Conservation (phyloP, 2,329 filamentous ascomycete genomes). For the Trichoderma guizhouense region DNA sequence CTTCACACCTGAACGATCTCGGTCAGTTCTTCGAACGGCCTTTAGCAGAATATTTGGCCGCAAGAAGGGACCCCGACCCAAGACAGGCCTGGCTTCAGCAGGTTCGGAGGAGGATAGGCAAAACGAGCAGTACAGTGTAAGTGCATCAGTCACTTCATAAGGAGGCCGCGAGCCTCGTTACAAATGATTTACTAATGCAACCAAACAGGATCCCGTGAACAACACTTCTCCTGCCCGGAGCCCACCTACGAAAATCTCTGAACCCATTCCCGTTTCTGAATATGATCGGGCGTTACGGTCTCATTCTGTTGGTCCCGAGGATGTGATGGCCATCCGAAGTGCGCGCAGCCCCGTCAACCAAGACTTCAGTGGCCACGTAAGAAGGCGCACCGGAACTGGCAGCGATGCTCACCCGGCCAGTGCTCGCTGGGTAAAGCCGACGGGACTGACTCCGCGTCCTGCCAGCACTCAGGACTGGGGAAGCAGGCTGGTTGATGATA, state of each 20-base stretch:
- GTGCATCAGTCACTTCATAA: conserved; percentile 25
- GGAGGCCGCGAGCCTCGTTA: no score
- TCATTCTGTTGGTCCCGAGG: conserved; percentile 57
- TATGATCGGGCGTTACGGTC: conserved; percentile 59
- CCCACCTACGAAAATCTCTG: conserved; percentile 50
- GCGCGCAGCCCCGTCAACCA: conserved; percentile 52
- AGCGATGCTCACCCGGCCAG: conserved; percentile 20
- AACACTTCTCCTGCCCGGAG: conserved; percentile 36
- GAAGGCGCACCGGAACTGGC: conserved; percentile 7
- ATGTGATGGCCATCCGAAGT: conserved; percentile 51
- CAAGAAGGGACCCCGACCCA: conserved; percentile 45
- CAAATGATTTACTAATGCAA: conserved; percentile 14
- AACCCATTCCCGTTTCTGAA: conserved; percentile 58
- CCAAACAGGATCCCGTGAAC: conserved; percentile 34
- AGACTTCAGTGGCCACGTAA: conserved; percentile 32
- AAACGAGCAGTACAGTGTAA: conserved; percentile 48
- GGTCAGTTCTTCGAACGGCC: conserved; percentile 54
- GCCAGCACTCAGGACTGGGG: conserved; percentile 57
- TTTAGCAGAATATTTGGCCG: conserved; percentile 58
- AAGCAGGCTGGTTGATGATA: conserved; percentile 35
- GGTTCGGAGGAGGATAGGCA: neutral
- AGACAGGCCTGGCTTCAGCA: neutral
- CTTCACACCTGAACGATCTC: conserved; percentile 26
- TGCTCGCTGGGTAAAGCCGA: conserved; percentile 38
- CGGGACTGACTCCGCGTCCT: conserved; percentile 58